phyloP scores from a whole-genome alignment of 2,329 filamentous ascomycete genomes.

The Cercospora berteroae region DNA sequence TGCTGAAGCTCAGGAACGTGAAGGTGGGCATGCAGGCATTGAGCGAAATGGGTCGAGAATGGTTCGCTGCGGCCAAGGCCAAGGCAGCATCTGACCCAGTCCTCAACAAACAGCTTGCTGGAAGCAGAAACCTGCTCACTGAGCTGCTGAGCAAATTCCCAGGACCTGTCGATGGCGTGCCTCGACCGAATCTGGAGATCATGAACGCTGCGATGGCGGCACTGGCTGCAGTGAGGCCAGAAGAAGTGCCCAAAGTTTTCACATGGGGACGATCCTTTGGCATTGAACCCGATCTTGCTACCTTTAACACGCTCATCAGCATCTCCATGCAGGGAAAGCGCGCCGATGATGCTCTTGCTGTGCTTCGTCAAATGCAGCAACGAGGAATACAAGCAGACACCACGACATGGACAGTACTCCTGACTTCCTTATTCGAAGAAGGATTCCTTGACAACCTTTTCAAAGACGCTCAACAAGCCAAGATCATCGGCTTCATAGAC shows the following conservation, averaged over 20 bases:
- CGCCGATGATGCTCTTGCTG: constrained; percentile 35
- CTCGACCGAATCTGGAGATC: constrained; percentile 61
- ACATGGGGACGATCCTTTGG: constrained; percentile 41
- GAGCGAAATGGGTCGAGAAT: constrained; percentile 63
- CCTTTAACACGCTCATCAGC: constrained; percentile 37
- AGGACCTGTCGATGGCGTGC: constrained; percentile 42
- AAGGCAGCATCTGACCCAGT: constrained; percentile 11
- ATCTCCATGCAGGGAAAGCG: constrained; percentile 32
- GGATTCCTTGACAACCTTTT: constrained; percentile 46
- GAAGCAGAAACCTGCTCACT: constrained; percentile 14
- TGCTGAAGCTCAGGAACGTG: constrained; percentile 55
- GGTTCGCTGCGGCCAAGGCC: constrained; percentile 47
- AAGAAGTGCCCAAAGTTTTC: constrained; percentile 56
- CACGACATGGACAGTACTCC: constrained; percentile 69
- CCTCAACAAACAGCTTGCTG: constrained; percentile 21
- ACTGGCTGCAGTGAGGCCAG: constrained; percentile 54
- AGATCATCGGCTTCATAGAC: constrained; percentile 57
- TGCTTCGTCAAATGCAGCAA: constrained; percentile 45
- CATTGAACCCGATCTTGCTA: constrained; percentile 37
- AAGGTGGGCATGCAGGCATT: constrained; percentile 61
- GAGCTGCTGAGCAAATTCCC: constrained; percentile 26
- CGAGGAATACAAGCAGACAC: constrained; percentile 50
- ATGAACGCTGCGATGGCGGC: constrained; percentile 70
- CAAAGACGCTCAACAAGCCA: constrained; percentile 51
- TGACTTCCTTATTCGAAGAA: constrained; percentile 58